Evolutionary conservation across 192 early-diverging fungal species (phyloP), one percentile per base, ranked within the genome.

Genomic region (Coemansia erecta): DNA sequence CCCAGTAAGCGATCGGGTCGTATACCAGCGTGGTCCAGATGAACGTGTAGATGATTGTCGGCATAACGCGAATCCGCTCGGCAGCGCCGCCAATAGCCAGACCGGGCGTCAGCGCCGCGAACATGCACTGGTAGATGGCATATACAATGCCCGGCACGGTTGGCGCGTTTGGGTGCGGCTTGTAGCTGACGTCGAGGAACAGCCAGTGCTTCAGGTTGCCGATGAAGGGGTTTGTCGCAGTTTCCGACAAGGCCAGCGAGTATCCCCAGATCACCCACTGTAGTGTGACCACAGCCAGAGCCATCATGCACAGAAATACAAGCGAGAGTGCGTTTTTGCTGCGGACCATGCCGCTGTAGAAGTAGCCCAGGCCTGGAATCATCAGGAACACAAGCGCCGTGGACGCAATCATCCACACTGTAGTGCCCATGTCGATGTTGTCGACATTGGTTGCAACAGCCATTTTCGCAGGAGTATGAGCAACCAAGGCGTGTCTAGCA

Each of bases 51-150:
- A 89, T 50, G 37, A 87, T 82, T 4, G 81, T 77, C 19, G 87
- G 87, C 72, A 85, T 62, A 53, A 86, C 77, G 22, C 85, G 76
- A 77, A 90, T 87, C n/a, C 88, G 85, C 76, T 90, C 88, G 8
- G 88, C 88, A 2, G 85, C 75, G 24, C 85, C 82, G 35, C 88
- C 88, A 47, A 89, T 84, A 2, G 85, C 86, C 48, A 90, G 76
- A 10, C 84, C 88, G 14, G 87, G 86, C 10, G 89, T 89, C 48
- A 92, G 65, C 10, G 82, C 81, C 0, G 90, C 89, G 75, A 91
- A 92, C 89, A 92, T 91, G 56, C 86, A 77, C 72, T 93, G 92
- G 70, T 86, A 90, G 24, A 89, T 66, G 35, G 86, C 81, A 65
- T 85, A 89, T 14, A 85, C 83, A 8, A 79, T 63, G 9, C 72